phyloP scores from a whole-genome alignment of 225 moss, liverwort and hornwort species.

The Anthoceros angustus region DNA sequence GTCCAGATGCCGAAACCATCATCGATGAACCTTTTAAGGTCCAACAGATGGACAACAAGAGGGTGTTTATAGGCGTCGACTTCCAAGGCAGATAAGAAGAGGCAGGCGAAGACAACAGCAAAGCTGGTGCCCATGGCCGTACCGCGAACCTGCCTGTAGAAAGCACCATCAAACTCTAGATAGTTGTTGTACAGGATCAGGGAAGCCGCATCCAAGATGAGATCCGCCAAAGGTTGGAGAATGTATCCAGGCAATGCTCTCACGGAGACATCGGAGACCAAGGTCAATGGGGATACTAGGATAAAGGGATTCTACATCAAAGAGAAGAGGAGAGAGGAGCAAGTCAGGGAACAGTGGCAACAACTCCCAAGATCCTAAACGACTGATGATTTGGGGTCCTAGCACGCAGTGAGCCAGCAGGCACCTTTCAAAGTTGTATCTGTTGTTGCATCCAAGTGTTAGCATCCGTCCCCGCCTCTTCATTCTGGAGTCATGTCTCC shows the following conservation, averaged over 20 bases:
- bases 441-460: too few relatives aligned
- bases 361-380: too few relatives aligned
- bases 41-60: neutral
- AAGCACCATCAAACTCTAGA: neutral
- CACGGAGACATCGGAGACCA: neutral
- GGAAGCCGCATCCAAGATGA: neutral
- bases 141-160: neutral
- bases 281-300: neutral
- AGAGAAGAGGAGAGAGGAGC: neutral
- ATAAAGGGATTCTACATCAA: neutral
- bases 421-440: too few relatives aligned
- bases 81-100: neutral
- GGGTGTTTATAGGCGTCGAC: too few relatives aligned
- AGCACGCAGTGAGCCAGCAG: too few relatives aligned
- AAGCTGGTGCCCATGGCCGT: neutral
- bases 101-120: neutral
- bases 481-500: too few relatives aligned
- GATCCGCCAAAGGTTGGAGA: neutral
- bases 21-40: neutral
- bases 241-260: neutral
- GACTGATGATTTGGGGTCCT: too few relatives aligned
- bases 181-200: neutral
- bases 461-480: too few relatives aligned
- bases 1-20: neutral
- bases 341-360: too few relatives aligned